A percentile compares a stretch with the other conserved stretches of the same genome.
phyloP scores from a whole-genome alignment of 2,329 filamentous ascomycete genomes.

The Fusarium multiceps region DNA sequence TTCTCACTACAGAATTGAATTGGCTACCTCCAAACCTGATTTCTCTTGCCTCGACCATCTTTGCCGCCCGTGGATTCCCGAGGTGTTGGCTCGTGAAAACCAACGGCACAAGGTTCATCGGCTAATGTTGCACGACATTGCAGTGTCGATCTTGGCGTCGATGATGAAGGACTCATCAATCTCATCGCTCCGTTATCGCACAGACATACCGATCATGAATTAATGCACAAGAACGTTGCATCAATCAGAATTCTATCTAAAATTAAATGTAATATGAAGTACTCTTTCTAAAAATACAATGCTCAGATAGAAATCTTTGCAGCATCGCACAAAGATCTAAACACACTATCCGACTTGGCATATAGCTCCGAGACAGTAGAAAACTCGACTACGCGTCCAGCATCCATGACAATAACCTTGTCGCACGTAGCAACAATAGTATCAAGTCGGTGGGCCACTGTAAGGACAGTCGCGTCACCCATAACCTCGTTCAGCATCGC shows the following conservation, averaged over 20 bases:
- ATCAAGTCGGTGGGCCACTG: conserved; percentile 37
- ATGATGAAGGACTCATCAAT: not conserved
- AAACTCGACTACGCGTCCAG: conserved; percentile 32
- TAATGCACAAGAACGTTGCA: not conserved
- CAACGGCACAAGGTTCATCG: not conserved
- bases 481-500: conserved; percentile 22
- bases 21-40: not conserved
- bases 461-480: conserved; percentile 32
- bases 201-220: not conserved
- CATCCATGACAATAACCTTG: conserved; percentile 35
- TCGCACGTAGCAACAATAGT: conserved; percentile 38
- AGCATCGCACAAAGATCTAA: conserved; percentile 25
- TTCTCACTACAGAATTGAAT: not conserved
- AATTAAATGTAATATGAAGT: not conserved
- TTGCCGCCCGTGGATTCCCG: not conserved
- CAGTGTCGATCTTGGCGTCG: not conserved
- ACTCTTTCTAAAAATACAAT: not conserved
- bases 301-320: conserved; percentile 10
- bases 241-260: not conserved
- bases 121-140: not conserved
- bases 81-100: not conserved
- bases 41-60: not conserved
- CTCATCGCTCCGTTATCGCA: conserved; percentile 3
- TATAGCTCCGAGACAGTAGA: conserved; percentile 15
- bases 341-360: conserved; percentile 2